Evolutionary conservation across 352 stramenopile genomes (phyloP).

Genomic region (Thraustotheca clavata): DNA sequence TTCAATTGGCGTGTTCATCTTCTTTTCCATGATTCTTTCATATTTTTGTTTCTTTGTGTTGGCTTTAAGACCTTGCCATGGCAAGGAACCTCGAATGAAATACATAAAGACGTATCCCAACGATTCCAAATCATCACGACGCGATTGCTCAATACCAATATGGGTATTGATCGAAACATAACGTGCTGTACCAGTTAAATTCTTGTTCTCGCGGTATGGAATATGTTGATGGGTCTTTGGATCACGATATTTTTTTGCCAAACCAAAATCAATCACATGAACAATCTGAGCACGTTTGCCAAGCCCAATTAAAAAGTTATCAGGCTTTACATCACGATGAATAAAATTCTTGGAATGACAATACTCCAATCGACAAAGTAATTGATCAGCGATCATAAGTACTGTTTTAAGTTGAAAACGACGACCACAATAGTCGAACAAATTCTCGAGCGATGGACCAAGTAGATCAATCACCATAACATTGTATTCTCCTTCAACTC

Average conservation of each 20-base stretch:
- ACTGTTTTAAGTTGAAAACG: constrained; percentile 92
- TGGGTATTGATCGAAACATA: constrained; percentile 94
- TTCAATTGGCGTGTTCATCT: constrained; percentile 64
- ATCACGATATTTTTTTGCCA: constrained; percentile 93
- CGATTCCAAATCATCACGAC: constrained; percentile 91
- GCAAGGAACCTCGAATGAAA: constrained; percentile 87
- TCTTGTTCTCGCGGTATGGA: constrained; percentile 92
- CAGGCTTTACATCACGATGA: constrained; percentile 93
- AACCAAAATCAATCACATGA: constrained; percentile 94
- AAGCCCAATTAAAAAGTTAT: constrained; percentile 94
- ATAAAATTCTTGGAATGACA: constrained; percentile 94
- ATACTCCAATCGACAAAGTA: constrained; percentile 89
- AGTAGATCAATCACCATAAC: constrained; percentile 85
- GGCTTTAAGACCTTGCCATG: constrained; percentile 93
- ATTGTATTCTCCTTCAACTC: constrained; percentile 78
- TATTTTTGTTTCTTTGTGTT: constrained; percentile 97
- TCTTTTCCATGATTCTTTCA: constrained; percentile 92
- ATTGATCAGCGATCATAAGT: constrained; percentile 89
- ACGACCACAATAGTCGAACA: constrained; percentile 93
- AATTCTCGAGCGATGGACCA: constrained; percentile 80
- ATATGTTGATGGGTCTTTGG: constrained; percentile 91
- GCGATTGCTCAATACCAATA: constrained; percentile 86
- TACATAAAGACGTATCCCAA: constrained; percentile 86
- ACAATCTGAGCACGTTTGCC: constrained; percentile 86
- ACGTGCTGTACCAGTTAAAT: constrained; percentile 88